Evolutionary conservation across 1,284 basidiomycete genomes (phyloP).

Genomic region (Ceratobasidium papillatum): DNA sequence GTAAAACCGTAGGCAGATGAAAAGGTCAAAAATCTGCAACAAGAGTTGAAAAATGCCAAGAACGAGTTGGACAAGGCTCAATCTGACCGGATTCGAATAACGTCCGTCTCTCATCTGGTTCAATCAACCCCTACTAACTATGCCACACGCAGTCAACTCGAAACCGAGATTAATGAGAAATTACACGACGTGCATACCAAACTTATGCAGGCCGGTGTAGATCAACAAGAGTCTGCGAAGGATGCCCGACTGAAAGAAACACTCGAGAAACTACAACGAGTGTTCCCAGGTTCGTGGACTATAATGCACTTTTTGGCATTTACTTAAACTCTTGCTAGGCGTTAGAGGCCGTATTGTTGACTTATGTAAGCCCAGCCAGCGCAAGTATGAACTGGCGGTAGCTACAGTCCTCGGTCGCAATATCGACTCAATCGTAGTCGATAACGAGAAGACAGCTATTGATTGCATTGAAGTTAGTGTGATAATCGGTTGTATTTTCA

Average conservation of each 20-base stretch:
- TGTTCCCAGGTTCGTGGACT: constrained; percentile 75
- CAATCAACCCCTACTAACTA: not conserved
- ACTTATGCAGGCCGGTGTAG: constrained; percentile 87
- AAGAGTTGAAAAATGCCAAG: constrained; percentile 65
- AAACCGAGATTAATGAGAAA: constrained; percentile 91
- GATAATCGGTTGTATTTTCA: not conserved
- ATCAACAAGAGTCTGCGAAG: constrained; percentile 84
- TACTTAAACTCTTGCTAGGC: constrained; percentile 56
- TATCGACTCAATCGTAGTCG: constrained; percentile 95
- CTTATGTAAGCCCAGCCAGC: constrained; percentile 90
- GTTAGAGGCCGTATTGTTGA: constrained; percentile 92
- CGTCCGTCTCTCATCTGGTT: constrained; percentile 56
- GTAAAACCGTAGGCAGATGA: constrained; percentile 63
- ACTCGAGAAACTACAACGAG: constrained; percentile 79
- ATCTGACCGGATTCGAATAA: constrained; percentile 75
- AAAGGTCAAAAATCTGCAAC: constrained; percentile 62
- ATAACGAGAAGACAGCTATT: constrained; percentile 95
- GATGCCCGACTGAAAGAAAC: constrained; percentile 89
- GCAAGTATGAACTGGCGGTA: constrained; percentile 95
- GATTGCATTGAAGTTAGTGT: constrained; percentile 89
- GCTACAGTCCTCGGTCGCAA: constrained; percentile 94
- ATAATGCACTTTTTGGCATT: not conserved
- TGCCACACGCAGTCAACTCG: constrained; percentile 69
- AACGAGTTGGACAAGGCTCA: constrained; percentile 80
- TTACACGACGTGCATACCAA: constrained; percentile 84